phyloP scores from a whole-genome alignment of 2,329 filamentous ascomycete species.

The Dactylellina haptotyla region DNA sequence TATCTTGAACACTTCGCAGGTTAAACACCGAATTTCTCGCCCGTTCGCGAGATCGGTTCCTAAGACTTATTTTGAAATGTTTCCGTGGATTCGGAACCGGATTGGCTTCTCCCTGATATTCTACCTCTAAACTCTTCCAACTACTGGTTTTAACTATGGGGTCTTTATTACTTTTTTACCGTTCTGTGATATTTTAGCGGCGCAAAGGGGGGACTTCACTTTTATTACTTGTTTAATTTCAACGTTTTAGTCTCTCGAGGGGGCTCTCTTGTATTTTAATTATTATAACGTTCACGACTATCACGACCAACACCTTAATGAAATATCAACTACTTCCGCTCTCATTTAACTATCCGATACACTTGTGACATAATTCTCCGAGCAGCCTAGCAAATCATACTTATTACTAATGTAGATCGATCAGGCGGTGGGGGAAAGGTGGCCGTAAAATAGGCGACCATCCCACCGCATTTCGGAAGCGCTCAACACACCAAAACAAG shows the following conservation, averaged over 20 bases:
- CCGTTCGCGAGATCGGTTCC: background rate
- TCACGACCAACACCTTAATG: constrained; percentile 29
- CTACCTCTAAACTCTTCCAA: constrained; percentile 4
- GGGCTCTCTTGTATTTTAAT: constrained; percentile 34
- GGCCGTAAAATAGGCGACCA: too few relatives aligned
- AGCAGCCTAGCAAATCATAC: too few relatives aligned
- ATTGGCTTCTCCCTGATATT: background rate
- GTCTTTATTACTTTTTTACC: background rate
- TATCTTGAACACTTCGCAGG: background rate
- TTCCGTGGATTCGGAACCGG: background rate
- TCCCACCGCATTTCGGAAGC: too few relatives aligned
- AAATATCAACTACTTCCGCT: constrained; percentile 2
- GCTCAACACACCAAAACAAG: too few relatives aligned
- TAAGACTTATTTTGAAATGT: background rate
- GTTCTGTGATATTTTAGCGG: constrained; percentile 14
- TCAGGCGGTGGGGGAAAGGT: too few relatives aligned
- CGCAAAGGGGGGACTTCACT: constrained; percentile 4
- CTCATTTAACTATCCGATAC: too few relatives aligned
- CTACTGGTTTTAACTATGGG: background rate
- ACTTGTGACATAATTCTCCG: background rate
- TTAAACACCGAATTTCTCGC: background rate
- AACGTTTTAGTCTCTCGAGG: too few relatives aligned
- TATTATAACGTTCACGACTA: constrained; percentile 17
- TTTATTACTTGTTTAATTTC: constrained; percentile 3
- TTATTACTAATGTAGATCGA: too few relatives aligned